A percentile compares a stretch with the other conserved stretches of the same genome.
Evolutionary conservation across 495 filamentous ascomycete genomes (phyloP).

Genomic region (Articulospora tetracladia): DNA sequence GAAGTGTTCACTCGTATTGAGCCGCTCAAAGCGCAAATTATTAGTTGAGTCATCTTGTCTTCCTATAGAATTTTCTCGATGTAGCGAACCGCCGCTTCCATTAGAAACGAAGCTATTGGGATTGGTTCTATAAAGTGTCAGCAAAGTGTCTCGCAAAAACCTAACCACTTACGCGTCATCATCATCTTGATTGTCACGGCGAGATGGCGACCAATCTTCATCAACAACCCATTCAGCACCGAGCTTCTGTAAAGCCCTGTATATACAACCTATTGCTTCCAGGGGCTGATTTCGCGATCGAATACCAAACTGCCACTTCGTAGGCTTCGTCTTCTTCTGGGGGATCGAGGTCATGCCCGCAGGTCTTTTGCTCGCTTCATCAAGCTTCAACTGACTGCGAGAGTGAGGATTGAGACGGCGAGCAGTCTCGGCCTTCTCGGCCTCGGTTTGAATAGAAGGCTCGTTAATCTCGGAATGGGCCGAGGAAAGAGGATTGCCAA

Average conservation of each 20-base stretch:
- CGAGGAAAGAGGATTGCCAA: constrained; percentile 33
- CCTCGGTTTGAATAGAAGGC: constrained; percentile 52
- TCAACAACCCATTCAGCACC: constrained; percentile 78
- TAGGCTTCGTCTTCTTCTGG: constrained; percentile 61
- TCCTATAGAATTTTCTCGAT: constrained; percentile 30
- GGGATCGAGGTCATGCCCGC: constrained; percentile 59
- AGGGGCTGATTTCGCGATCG: constrained; percentile 87
- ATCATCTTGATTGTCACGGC: background rate
- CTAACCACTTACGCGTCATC: constrained; percentile 16
- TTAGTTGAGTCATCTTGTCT: constrained; percentile 18
- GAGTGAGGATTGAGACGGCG: constrained; percentile 78
- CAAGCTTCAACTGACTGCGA: constrained; percentile 53
- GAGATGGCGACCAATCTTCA: constrained; percentile 42
- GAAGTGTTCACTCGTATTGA: constrained; percentile 48
- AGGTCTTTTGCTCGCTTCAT: constrained; percentile 60
- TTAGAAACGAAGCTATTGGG: constrained; percentile 23
- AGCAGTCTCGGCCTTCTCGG: constrained; percentile 72
- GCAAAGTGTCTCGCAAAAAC: background rate
- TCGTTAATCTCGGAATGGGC: constrained; percentile 44
- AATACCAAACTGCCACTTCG: constrained; percentile 97
- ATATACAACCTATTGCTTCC: constrained; percentile 91
- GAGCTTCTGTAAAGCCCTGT: constrained; percentile 81
- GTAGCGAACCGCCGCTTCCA: constrained; percentile 25
- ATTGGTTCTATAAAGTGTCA: constrained; percentile 9
- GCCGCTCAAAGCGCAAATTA: constrained; percentile 12